Base-by-base conservation (phyloP, 2,329 filamentous ascomycete genomes). In the Cercospora beticola region DNA sequence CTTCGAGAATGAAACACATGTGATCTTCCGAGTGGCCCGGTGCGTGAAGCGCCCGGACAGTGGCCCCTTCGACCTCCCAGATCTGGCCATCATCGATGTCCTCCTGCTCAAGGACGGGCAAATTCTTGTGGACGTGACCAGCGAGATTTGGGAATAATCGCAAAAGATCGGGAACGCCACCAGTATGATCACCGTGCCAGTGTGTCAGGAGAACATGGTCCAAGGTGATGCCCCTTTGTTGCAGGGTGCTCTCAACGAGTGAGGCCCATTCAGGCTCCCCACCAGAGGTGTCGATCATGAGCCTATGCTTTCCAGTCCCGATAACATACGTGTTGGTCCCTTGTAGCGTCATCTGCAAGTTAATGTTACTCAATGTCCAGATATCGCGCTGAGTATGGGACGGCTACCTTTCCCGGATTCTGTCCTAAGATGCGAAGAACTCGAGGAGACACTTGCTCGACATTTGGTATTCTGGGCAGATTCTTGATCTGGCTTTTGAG, bases 111-210 rank as follows among this genome's bases (percentile, higher is more conserved):
- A 64, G 58, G 21, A 72, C 72, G 0, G 77, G 81, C 0, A 63
- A 60, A 64, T 81, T 76, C 71, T 83, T 83, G 74, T 79, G 82
- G 18, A 83, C 76, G 8, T 67, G 54, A 5, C 67, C 28, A 3
- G 54, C 16, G 5, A 81, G 64, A 21, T 76, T 10, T 9, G 79
- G 78, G 59, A 79, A 78, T 1, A 77, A 60, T 1, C 67, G 67
- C 0, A 83, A 14, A 1, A 83, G 75, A 68, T 82, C 81, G 0
- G 79, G 78, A 3, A 82, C 79, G 2, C 81, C 82, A 2, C 79
- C 80, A 1, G 81, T 79, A 65, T 83, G 82, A 67, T 83, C 82
- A 3, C 81, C 79, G 68, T 83, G 82, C 81, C 81, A 83, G 68
- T 83, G 82, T 0, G 81, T 81, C 3, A 83, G 68, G 0, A 83